Conservation (phyloP, 148 eudicot species). For the Rhododendron kiyosumense region DNA sequence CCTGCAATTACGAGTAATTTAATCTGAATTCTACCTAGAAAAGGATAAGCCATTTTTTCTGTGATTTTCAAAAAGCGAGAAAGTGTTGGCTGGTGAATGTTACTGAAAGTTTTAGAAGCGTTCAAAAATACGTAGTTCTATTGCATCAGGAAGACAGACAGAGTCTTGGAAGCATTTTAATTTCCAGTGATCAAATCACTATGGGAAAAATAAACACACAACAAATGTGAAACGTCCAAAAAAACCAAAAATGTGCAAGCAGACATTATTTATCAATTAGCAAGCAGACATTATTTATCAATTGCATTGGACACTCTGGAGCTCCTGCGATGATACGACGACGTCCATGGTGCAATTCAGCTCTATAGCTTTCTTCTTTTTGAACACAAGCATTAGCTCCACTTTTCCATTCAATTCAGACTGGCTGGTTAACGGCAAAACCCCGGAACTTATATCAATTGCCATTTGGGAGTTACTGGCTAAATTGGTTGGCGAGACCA, state of each 20-base stretch:
- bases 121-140: no score
- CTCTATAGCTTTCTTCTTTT: neutral
- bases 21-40: no score
- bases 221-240: no score
- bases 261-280: neutral
- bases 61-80: no score
- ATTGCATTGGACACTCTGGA: neutral
- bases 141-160: neutral
- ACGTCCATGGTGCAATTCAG: neutral
- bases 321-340: neutral
- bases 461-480: neutral
- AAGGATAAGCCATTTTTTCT: no score
- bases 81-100: no score
- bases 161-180: no score
- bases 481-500: neutral
- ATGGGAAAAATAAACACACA: no score
- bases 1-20: no score
- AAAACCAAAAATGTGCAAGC: no score
- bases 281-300: neutral
- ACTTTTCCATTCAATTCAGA: neutral
- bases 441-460: neutral
- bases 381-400: neutral
- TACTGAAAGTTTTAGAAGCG: no score
- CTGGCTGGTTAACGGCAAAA: neutral
- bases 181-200: no score